Conservation (phyloP, 2,329 filamentous ascomycete species). For the Coniochaeta ligniaria region DNA sequence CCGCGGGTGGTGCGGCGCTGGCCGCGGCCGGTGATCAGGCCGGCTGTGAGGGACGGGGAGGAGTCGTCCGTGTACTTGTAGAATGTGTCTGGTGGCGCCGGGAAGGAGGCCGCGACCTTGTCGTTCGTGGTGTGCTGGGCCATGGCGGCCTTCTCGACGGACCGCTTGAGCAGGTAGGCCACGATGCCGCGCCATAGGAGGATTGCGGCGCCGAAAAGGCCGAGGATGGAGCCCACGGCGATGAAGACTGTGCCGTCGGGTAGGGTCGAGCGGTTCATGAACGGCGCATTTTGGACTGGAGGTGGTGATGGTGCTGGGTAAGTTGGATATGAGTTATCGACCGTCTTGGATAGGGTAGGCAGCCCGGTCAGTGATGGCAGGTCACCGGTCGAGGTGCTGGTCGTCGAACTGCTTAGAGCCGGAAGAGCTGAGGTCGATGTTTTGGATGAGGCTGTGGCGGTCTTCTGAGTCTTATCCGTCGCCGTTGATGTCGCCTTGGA, state of each 20-base stretch:
- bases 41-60: slow-evolving; percentile 39
- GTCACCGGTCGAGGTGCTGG: slow-evolving; percentile 5
- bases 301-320: slow-evolving; percentile 73
- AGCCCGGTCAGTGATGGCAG: slow-evolving; percentile 21
- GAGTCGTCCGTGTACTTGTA: slow-evolving; percentile 59
- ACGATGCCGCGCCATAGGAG: slow-evolving; percentile 83
- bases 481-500: slow-evolving; percentile 3
- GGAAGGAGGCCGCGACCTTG: slow-evolving; percentile 58
- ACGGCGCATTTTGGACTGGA: slow-evolving; percentile 77
- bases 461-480: slow-evolving; percentile 2
- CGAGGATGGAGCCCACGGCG: slow-evolving; percentile 80
- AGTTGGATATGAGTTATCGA: slow-evolving; percentile 33
- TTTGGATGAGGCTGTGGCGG: slow-evolving; percentile 5
- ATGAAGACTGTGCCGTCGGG: slow-evolving; percentile 97
- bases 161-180: slow-evolving; percentile 86
- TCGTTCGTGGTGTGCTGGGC: slow-evolving; percentile 63
- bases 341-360: slow-evolving; percentile 32
- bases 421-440: slow-evolving; percentile 6
- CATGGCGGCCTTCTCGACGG: slow-evolving; percentile 77
- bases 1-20: slow-evolving; percentile 44
- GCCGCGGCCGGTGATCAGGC: slow-evolving; percentile 35
- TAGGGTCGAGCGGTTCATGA: slow-evolving; percentile 78
- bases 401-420: slow-evolving; percentile 13
- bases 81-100: slow-evolving; percentile 48
- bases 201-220: slow-evolving; percentile 73